Evolutionary conservation across 495 filamentous ascomycete species (phyloP), one percentile per base, ranked within the genome.

Genomic region (Xylaria cubensis): DNA sequence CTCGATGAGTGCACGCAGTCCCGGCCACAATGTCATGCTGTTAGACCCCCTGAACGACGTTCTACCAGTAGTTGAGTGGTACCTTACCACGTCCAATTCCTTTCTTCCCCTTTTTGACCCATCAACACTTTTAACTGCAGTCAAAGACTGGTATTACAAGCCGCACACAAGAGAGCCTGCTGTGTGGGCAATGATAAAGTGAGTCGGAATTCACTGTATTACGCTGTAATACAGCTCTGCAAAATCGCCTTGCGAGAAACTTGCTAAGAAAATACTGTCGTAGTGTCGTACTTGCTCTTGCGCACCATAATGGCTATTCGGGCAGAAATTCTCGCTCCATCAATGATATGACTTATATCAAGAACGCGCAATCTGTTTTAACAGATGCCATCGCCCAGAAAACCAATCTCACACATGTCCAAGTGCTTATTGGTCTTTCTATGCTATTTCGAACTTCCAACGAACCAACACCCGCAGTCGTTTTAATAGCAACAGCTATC

Each of bases 181-280:
- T n/a, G 55, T 69, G 6, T 75, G 74, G 74, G 74, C 74, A n/a
- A 67, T 71, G 36, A 75, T 75, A 42, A 73, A 73, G 61, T 66
- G 29, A 66, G 64, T 24, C 3, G 39, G 0, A 24, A 2, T 66
- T 1, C 1, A 21, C 15, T 24, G 36, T 10, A 48, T 32, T 12
- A 17, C 13, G 29, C 13, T 39, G n/a, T 19, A 10, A 34, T 1
- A 51, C n/a, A 17, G 19, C n/a, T 48, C 39, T 3, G 4, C 10
- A 1, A 17, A 29, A 26, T 0, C 10, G 2, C 21, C 8, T 9
- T 8, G 53, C 10, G 13, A 32, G 19, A 17, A 12, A 56, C n/a
- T 48, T 26, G 17, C 63, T 65, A 66, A 66, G 17, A 7, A 32
- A 51, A 1, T n/a, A 17, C 24, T 24, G 3, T 8, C 21, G 32